phyloP scores from a whole-genome alignment of 2,329 filamentous ascomycete species.

The Chrysoporthe deuterocubensis region DNA sequence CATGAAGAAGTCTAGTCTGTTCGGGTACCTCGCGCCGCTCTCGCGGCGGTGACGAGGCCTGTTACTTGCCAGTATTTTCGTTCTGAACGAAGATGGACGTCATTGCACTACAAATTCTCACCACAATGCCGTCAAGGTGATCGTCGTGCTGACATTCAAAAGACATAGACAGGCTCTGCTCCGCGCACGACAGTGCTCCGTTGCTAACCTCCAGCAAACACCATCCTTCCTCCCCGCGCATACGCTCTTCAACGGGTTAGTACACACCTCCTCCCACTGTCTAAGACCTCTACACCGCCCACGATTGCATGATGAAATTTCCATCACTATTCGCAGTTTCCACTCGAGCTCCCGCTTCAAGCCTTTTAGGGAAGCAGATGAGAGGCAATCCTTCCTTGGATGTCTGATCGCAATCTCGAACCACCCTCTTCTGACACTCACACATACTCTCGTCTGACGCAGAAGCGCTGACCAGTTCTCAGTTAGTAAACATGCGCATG shows the following conservation, averaged over 20 bases:
- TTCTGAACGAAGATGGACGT: conserved; percentile 60
- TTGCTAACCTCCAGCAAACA: background rate
- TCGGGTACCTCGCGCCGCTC: conserved; percentile 56
- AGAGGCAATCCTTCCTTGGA: conserved; percentile 75
- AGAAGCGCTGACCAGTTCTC: conserved; percentile 17
- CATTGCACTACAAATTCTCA: background rate
- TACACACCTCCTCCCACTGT: background rate
- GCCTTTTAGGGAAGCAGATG: conserved; percentile 69
- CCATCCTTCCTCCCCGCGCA: background rate
- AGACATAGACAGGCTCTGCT: background rate
- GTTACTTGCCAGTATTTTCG: conserved; percentile 91
- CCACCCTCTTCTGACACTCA: conserved; percentile 4
- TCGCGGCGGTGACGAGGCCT: conserved; percentile 59
- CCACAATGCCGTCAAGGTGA: background rate
- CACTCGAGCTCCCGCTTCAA: conserved; percentile 72
- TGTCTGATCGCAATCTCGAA: conserved; percentile 60
- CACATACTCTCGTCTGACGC: background rate
- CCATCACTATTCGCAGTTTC: conserved; percentile 85
- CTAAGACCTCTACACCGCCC: background rate
- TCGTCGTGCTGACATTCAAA: conserved; percentile 17
- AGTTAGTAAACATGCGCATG: background rate
- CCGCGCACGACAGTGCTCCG: background rate
- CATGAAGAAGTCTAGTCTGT: conserved; percentile 77
- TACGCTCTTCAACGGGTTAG: conserved; percentile 1
- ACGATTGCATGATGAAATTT: conserved; percentile 68